These are phyloP conservation scores for Arxiozyma slooffiae DNA, from an alignment of 1,139 yeast genomes.

Conservation along the genomic window DNA sequence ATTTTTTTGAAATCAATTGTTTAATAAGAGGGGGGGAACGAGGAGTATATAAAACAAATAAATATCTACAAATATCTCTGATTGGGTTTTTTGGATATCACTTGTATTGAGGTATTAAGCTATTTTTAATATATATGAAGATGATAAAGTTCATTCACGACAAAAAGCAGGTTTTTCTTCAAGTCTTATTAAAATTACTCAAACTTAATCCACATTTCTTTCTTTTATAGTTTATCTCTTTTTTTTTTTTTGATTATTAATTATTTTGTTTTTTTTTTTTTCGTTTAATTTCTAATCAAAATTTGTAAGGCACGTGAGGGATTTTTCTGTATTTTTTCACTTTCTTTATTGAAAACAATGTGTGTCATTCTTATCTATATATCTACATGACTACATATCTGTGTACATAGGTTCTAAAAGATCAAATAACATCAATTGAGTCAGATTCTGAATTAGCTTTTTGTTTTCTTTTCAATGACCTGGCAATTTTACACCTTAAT, in stretches of 20 bases:
- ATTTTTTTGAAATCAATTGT: neutral
- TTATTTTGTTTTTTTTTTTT: no score
- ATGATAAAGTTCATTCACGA: neutral
- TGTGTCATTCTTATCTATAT: no score
- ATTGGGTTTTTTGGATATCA: neutral
- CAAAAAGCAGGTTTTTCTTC: no score
- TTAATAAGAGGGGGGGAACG: neutral
- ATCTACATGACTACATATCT: no score
- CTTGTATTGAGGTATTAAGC: neutral
- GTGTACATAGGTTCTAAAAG: no score
- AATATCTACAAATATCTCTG: neutral
- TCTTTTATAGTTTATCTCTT: neutral
- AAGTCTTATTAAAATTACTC: no score
- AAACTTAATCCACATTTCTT: neutral
- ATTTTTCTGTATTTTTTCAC: no score
- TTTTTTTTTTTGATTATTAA: no score
- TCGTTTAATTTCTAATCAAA: no score
- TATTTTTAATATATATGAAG: no score
- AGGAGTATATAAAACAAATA: neutral
- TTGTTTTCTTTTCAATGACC: constrained; percentile 3
- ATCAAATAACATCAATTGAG: constrained; percentile 5
- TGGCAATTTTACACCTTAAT: constrained; percentile 21
- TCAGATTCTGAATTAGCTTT: constrained; percentile 2
- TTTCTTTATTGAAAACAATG: no score
- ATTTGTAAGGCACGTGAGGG: no score